Evolutionary conservation across 345 rosid genomes (phyloP).

Genomic region (Acer saccharum): DNA sequence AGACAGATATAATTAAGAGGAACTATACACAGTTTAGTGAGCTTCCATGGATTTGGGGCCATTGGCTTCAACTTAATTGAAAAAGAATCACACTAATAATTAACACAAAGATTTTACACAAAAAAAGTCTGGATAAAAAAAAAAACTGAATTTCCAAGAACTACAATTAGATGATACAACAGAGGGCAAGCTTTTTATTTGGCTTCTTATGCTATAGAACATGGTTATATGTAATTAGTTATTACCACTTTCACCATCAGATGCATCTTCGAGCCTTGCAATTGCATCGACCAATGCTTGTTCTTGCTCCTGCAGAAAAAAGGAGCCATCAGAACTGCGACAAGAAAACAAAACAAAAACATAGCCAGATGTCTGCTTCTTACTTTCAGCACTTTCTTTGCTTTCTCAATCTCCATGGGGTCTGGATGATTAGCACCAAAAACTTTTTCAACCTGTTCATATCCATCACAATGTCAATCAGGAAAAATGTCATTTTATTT

Average conservation of each 20-base stretch:
- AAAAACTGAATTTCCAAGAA: conserved; percentile 31
- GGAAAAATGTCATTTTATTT: conserved; percentile 6
- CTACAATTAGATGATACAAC: conserved; percentile 37
- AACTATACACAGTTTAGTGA: background rate
- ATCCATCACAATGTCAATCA: conserved; percentile 6
- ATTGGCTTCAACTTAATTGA: conserved; percentile 2
- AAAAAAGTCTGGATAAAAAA: conserved; percentile 25
- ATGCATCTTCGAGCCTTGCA: conserved; percentile 87
- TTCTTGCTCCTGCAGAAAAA: conserved; percentile 74
- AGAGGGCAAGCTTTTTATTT: conserved; percentile 26
- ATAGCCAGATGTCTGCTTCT: conserved; percentile 20
- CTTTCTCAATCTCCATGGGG: conserved; percentile 75
- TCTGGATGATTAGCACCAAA: conserved; percentile 68
- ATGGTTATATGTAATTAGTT: conserved; percentile 55
- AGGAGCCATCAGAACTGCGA: conserved; percentile 14
- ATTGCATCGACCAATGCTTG: conserved; percentile 88
- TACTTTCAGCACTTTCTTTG: conserved; percentile 84
- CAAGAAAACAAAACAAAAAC: background rate
- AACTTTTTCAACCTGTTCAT: conserved; percentile 82
- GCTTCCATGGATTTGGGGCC: background rate
- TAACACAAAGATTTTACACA: conserved; percentile 26
- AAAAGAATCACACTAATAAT: conserved; percentile 11
- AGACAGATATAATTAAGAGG: background rate
- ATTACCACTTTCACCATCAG: conserved; percentile 99
- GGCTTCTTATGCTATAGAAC: conserved; percentile 32